A percentile compares a stretch with the other conserved stretches of the same genome.
Evolutionary conservation across 2,329 filamentous ascomycete genomes (phyloP).

Genomic region (Dothideomycetes sp.): DNA sequence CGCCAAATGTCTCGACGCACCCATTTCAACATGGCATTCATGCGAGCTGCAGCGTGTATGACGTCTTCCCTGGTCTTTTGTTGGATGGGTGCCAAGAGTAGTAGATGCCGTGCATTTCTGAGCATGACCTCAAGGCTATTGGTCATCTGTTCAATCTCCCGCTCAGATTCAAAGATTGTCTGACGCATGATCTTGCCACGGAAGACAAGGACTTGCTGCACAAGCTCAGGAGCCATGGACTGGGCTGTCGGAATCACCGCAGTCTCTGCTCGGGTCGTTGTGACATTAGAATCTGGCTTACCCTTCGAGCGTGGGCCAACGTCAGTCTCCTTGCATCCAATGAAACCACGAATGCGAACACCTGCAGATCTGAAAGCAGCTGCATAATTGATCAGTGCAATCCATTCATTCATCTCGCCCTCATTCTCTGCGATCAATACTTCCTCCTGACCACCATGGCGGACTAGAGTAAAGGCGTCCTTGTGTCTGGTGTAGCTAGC

Average conservation of each 20-base stretch:
- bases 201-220: conserved; percentile 73
- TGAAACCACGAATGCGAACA: conserved; percentile 77
- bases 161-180: conserved; percentile 74
- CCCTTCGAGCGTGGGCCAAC: conserved; percentile 58
- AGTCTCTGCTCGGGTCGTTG: too few species aligned
- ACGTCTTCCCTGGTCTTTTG: conserved; percentile 81
- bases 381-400: conserved; percentile 91
- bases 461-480: conserved; percentile 83
- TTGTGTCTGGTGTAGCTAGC: conserved; percentile 89
- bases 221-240: conserved; percentile 51
- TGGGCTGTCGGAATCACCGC: too few species aligned
- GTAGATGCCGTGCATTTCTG: conserved; percentile 80
- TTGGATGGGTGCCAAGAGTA: conserved; percentile 81
- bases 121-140: conserved; percentile 74
- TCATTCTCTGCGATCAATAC: conserved; percentile 85
- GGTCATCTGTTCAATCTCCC: conserved; percentile 60
- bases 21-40: conserved; percentile 87
- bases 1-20: conserved; percentile 89
- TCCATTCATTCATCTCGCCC: conserved; percentile 89
- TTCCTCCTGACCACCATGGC: conserved; percentile 79
- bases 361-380: conserved; percentile 88
- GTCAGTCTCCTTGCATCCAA: conserved; percentile 69
- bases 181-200: conserved; percentile 71
- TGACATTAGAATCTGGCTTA: too few species aligned
- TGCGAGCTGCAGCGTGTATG: conserved; percentile 69